phyloP scores from a whole-genome alignment of 2,329 filamentous ascomycete genomes.

The Cytospora piceicola region DNA sequence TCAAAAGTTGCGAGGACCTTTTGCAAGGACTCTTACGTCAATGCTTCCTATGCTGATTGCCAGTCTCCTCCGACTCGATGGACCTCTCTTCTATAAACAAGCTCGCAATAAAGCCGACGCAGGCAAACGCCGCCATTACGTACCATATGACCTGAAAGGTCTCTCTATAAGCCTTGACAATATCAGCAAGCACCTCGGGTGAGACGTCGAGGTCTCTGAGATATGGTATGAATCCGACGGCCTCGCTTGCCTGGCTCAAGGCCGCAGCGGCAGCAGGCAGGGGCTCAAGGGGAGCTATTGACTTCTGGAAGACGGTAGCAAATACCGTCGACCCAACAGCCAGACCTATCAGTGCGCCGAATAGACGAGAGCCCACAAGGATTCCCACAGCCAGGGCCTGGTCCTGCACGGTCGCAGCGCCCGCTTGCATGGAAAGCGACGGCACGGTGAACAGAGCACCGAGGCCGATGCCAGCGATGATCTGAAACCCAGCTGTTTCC shows the following conservation, averaged over 20 bases:
- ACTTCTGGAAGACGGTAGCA: constrained; percentile 37
- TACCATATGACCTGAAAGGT: constrained; percentile 19
- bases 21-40: background rate
- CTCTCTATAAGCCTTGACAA: background rate
- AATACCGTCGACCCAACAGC: constrained; percentile 42
- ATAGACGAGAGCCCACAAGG: constrained; percentile 41
- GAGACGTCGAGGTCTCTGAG: constrained; percentile 3
- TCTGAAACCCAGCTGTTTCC: constrained; percentile 34
- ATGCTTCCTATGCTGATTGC: constrained; percentile 9
- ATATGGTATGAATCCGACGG: constrained; percentile 14
- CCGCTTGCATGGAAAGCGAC: constrained; percentile 43
- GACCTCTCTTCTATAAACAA: constrained; percentile 16
- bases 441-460: constrained; percentile 22
- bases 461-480: constrained; percentile 35
- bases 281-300: constrained; percentile 25
- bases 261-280: constrained; percentile 3
- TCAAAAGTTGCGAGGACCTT: background rate
- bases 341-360: constrained; percentile 44
- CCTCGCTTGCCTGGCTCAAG: constrained; percentile 6
- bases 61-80: constrained; percentile 14
- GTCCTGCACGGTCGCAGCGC: constrained; percentile 40
- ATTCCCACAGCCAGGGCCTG: constrained; percentile 41
- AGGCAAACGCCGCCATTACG: constrained; percentile 20
- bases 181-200: background rate
- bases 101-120: constrained; percentile 5